Conservation (phyloP, 2,329 filamentous ascomycete genomes). For the Madurella mycetomatis region DNA sequence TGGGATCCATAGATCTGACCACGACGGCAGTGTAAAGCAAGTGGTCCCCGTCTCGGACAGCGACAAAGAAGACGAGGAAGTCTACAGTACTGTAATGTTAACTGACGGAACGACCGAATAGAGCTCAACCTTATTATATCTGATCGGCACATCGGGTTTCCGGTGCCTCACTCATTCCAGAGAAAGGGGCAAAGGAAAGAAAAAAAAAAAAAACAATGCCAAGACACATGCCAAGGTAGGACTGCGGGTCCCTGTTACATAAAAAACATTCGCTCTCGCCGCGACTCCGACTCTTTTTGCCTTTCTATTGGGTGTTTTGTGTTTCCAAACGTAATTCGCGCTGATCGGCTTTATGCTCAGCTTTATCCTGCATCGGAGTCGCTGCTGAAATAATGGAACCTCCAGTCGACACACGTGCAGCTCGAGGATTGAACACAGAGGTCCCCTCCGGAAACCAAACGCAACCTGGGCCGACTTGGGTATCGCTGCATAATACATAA, state of each 20-base stretch:
- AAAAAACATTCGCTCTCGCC: slow-evolving; percentile 1
- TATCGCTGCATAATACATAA: too few relatives aligned
- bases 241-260: slow-evolving; percentile 13
- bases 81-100: neutral
- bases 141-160: slow-evolving; percentile 1
- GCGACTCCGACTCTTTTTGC: slow-evolving; percentile 1
- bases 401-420: too few relatives aligned
- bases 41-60: neutral
- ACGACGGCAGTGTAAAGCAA: neutral
- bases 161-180: too few relatives aligned
- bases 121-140: neutral
- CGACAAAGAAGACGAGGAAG: neutral
- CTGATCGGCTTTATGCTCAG: slow-evolving; percentile 1
- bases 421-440: too few relatives aligned
- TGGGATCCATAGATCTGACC: slow-evolving; percentile 1
- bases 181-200: neutral
- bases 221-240: slow-evolving; percentile 9
- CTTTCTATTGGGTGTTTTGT: slow-evolving; percentile 4
- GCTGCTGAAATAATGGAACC: too few relatives aligned
- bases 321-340: slow-evolving; percentile 12
- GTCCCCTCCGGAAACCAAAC: too few relatives aligned
- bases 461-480: too few relatives aligned
- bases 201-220: slow-evolving; percentile 8
- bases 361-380: neutral
- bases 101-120: neutral